Base-by-base conservation (phyloP, 306 rosid genomes). In the Rosa rugosa region DNA sequence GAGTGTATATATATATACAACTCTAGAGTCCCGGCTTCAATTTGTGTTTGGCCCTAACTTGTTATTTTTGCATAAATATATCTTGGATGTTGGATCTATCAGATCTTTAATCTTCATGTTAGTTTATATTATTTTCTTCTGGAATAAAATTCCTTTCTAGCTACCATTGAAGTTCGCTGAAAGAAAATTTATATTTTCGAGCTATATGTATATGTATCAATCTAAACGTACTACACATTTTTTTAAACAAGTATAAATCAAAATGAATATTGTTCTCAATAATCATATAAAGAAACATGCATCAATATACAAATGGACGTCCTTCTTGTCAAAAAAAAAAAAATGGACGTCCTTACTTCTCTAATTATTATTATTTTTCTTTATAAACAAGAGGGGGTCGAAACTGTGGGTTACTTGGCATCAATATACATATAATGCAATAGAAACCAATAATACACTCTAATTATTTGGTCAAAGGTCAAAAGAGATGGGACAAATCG, bases 391-490 rank as follows among this genome's bases (percentile, higher is more conserved):
- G 63, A 56, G 63, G 64, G 9, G 12, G 3, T 20, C 4, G 63
- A 42, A 75, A 64, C 77, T 66, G 68, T 69, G 42, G 77, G 56
- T 63, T 40, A 59, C 72, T 16, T 65, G 49, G 16, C 40, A 75
- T 27, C 63, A 59, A 59, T 75, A 79, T 71, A 54, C 51, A 67
- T 78, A 77, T 71, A 68, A 57, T 62, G 56, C 46, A 86, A 31
- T 31, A 31, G 36, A 77, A 68, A 51, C 50, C 59, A 75, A 79
- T 67, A 54, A 47, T 45, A 56, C 65, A 49, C 34, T 3, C 51
- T 78, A 59, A 81, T 81, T 70, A 79, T 79, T 72, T 75, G 89
- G 86, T 88, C 84, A 83, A 83, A 75, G 73, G 75, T 62, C 68
- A 76, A 64, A 56, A 56, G 45, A 79, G 64, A 71, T 49, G 77